Evolutionary conservation across 257 asterid genomes (phyloP), one percentile per base, ranked within the genome.

Genomic region (Gynochthodes officinalis): DNA sequence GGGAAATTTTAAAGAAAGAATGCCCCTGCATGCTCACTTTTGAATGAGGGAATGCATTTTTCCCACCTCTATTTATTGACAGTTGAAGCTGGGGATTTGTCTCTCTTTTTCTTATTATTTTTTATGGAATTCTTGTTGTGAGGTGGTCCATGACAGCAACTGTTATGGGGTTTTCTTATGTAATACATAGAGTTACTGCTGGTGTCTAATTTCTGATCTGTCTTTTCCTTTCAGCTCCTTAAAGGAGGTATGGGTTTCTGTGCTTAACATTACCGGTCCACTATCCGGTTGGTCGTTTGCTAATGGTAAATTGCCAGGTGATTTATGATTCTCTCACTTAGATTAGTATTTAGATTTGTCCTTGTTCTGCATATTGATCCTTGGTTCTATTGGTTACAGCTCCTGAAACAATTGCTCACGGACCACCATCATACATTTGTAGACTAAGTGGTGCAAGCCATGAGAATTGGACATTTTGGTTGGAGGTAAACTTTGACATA

Each of bases 271-370:
- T 66, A 89, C 99, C 7, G 99, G 99, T 71, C 96, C 99, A 46
- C 78, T 95, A 74, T 90, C 96, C 74, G 86, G 88, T 76, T 92
- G 99, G 99, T 92, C 99, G 61, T 90, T 95, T 81, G 88, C 99
- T 68, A 70, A 90, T 75, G 76, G 79, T 75, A 46, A 21, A 39
- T 70, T 95, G 74, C 94, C 99, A 88, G 99, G 99, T 95, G 80
- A 81, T 67, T 65, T 67, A 30, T 72, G 53, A 72, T 75, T 67
- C 59, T 71, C 50, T 57, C 19, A 64, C 55, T 76, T 49, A 25
- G 23, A 8, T 66, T 25, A 30, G 63, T 44, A n/a, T 60, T 39
- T 67, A 39, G 11, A 25, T 55, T 57, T 46, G 6, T 37, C 60
- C 9, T 67, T 73, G 28, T 43, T 50, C 77, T 73, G 67, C 60